phyloP scores from a whole-genome alignment of 2,329 filamentous ascomycete species.

The Colletotrichum liaoningense region DNA sequence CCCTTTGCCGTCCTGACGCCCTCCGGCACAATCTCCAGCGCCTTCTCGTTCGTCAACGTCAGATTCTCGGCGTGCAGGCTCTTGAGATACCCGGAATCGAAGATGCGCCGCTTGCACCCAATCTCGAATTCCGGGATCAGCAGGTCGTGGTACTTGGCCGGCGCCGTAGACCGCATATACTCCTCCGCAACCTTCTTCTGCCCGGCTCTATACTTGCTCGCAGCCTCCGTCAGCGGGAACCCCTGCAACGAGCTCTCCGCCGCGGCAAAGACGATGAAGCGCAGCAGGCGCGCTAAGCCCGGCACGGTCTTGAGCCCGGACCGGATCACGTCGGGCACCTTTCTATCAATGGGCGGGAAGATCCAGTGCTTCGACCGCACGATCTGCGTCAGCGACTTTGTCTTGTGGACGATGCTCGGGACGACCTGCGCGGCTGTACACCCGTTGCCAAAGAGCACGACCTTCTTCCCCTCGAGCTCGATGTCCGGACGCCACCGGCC shows the following conservation, averaged over 20 bases:
- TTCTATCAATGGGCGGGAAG: constrained; percentile 45
- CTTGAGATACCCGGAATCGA: constrained; percentile 66
- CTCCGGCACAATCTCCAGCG: constrained; percentile 58
- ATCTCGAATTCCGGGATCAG: constrained; percentile 71
- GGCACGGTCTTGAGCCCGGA: constrained; percentile 60
- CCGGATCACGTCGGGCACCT: constrained; percentile 35
- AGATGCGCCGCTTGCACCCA: constrained; percentile 73
- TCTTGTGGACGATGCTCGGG: constrained; percentile 52
- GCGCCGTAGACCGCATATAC: constrained; percentile 57
- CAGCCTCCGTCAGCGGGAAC: not conserved
- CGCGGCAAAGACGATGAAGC: constrained; percentile 54
- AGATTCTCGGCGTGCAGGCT: constrained; percentile 62
- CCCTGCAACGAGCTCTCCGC: constrained; percentile 51
- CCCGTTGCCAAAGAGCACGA: constrained; percentile 66
- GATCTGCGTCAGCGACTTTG: constrained; percentile 47
- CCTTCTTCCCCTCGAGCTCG: constrained; percentile 57
- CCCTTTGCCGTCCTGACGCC: constrained; percentile 50
- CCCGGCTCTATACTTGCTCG: constrained; percentile 45
- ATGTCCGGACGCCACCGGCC: constrained; percentile 65
- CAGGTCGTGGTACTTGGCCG: constrained; percentile 69
- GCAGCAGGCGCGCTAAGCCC: constrained; percentile 52
- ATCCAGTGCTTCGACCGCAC: constrained; percentile 57
- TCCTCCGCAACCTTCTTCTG: constrained; percentile 52
- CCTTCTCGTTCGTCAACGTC: constrained; percentile 57
- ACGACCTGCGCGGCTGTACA: constrained; percentile 66